Evolutionary conservation across 208 protist genomes (phyloP).

Genomic region (Entamoeba histolytica): DNA sequence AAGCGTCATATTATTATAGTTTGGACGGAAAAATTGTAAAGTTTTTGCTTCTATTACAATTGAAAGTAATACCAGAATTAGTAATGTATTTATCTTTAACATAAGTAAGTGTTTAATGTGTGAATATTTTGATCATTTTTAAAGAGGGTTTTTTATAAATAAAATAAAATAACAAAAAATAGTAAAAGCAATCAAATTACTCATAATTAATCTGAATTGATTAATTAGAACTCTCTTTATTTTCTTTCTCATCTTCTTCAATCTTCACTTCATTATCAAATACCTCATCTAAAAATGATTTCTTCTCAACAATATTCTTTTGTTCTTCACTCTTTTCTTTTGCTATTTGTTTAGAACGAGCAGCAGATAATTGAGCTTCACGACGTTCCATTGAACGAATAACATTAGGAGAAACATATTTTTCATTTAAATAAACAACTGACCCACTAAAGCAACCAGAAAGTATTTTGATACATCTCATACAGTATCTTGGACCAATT

Average conservation of each 20-base stretch:
- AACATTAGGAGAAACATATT: neutral
- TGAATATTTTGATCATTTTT: too few species aligned
- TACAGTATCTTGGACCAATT: constrained; percentile 1
- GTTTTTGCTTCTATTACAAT: too few species aligned
- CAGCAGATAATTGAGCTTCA: neutral
- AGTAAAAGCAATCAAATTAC: too few species aligned
- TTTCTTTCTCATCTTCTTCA: neutral
- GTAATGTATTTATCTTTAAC: too few species aligned
- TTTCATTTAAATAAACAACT: neutral
- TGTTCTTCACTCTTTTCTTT: neutral
- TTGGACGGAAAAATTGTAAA: neutral
- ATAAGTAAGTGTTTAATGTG: too few species aligned
- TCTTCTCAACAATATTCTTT: neutral
- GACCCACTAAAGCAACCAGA: neutral
- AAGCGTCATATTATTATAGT: neutral
- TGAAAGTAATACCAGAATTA: too few species aligned
- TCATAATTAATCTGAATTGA: too few species aligned
- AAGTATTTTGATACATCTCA: neutral
- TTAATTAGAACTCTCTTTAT: too few species aligned
- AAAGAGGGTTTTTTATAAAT: too few species aligned
- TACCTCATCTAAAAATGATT: neutral
- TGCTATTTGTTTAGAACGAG: neutral
- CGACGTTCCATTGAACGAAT: neutral
- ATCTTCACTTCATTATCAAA: neutral
- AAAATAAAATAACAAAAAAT: too few species aligned